Base-by-base conservation (phyloP, 495 filamentous ascomycete genomes). In the Penicillium simplicissimum region DNA sequence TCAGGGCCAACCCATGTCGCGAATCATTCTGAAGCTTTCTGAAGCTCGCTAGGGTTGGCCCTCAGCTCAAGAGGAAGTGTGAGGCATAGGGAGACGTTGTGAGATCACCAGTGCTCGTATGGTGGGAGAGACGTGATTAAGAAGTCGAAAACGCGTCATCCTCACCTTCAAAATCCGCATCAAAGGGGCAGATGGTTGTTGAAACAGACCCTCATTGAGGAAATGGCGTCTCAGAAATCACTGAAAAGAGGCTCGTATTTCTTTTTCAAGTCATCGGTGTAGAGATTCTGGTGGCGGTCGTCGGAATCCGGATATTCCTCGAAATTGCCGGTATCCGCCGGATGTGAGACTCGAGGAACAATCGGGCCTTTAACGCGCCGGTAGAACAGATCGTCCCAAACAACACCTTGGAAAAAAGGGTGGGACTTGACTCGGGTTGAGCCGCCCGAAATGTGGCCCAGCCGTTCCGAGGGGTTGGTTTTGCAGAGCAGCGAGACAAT, bases 391-490 rank as follows among this genome's bases (percentile, higher is more conserved):
- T 89, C 89, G 40, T 96, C 87, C 95, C 95, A 98, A 65, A 92
- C 83, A 55, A 97, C 85, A 35, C 84, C 83, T 58, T 80, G 67
- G 75, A 98, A 98, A 75, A 96, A 98, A 2, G 91, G 87, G 65
- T 98, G 95, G 3, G 81, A 73, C 73, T 96, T 97, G 58, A 98
- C 93, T 58, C 87, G 81, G 25, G 81, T 81, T 11, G 92, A 88
- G 52, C 95, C 92, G 55, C 92, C 92, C 52, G 85, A 85, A 59
- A 97, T 92, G 72, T 97, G 91, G 45, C 95, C 95, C 17, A 98
- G 79, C 49, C 95, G 87, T 52, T 92, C 87, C 0, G 90, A 89
- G 8, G 92, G 89, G 70, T 96, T 93, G 38, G 93, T 92, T 42
- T 90, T 95, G 79, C 93, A 97, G 55, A 98, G 85, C 36, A 87